A percentile compares a stretch with the other conserved stretches of the same genome.
Conservation (phyloP, 805 yeast genomes). For the Blastobotrys terrestris region DNA sequence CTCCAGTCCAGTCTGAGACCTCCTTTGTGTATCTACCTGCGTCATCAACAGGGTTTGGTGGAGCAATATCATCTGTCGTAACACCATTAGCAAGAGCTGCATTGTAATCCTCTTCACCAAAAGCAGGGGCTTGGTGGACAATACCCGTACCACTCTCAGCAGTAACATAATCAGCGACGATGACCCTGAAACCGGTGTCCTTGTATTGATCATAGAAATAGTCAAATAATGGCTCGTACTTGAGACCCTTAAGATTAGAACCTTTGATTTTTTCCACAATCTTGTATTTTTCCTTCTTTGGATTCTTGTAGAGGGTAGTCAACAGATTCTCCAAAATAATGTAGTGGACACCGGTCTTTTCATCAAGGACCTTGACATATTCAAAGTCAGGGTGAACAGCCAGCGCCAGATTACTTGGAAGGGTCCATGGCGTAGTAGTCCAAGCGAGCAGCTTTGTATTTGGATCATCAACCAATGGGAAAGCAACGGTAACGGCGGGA, state of each 20-base stretch:
- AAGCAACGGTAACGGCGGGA: constrained; percentile 92
- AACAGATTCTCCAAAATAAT: constrained; percentile 79
- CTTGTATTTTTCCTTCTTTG: constrained; percentile 80
- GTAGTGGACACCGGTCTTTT: constrained; percentile 72
- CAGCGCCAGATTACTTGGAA: constrained; percentile 88
- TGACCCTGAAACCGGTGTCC: constrained; percentile 73
- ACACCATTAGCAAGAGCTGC: constrained; percentile 74
- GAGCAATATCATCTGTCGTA: constrained; percentile 56
- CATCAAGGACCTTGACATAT: constrained; percentile 88
- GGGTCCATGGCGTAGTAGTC: constrained; percentile 99
- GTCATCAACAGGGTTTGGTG: constrained; percentile 96
- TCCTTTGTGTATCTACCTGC: constrained; percentile 74
- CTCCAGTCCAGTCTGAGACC: constrained; percentile 70
- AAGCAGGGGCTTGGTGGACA: constrained; percentile 97
- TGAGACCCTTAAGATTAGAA: constrained; percentile 67
- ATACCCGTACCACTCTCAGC: constrained; percentile 98
- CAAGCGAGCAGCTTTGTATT: constrained; percentile 86
- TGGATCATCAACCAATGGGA: constrained; percentile 74
- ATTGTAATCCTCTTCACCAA: constrained; percentile 97
- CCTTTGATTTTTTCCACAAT: constrained; percentile 78
- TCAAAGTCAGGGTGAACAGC: constrained; percentile 89
- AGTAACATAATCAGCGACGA: constrained; percentile 78
- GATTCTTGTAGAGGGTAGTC: constrained; percentile 86
- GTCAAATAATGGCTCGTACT: constrained; percentile 78
- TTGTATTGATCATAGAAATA: constrained; percentile 72